These are phyloP conservation scores for Candida boidinii DNA, from an alignment of 805 yeast species.

Conservation along the genomic window DNA sequence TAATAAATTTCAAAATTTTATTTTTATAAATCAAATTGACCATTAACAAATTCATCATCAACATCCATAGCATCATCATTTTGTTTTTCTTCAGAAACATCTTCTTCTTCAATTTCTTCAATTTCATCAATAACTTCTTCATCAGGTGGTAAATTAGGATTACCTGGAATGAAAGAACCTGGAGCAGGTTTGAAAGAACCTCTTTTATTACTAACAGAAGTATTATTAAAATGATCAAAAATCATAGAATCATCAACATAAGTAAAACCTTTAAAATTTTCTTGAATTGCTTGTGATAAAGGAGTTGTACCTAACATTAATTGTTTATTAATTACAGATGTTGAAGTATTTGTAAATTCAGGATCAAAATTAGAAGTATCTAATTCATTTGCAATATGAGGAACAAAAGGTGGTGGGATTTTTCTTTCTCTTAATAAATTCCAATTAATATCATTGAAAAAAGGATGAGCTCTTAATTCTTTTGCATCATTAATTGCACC, in stretches of 20 bases:
- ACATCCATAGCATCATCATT: conserved; percentile 35
- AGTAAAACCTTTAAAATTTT: conserved; percentile 93
- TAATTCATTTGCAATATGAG: conserved; percentile 81
- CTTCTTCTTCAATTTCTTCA: conserved; percentile 32
- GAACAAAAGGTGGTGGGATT: conserved; percentile 94
- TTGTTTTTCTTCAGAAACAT: conserved; percentile 37
- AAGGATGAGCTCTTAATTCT: conserved; percentile 86
- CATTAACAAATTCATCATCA: conserved; percentile 81
- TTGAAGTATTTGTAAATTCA: conserved; percentile 88
- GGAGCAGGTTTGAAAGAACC: conserved; percentile 31
- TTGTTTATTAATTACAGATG: conserved; percentile 68
- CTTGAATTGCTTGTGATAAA: conserved; percentile 89
- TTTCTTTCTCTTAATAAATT: conserved; percentile 63
- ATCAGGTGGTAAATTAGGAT: conserved; percentile 73
- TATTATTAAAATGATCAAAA: conserved; percentile 62
- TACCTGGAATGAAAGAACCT: conserved; percentile 73
- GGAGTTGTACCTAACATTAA: conserved; percentile 68
- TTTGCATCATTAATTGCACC: conserved; percentile 91
- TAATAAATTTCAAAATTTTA: not conserved
- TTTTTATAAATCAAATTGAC: conserved; percentile 71
- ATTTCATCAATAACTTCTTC: conserved; percentile 78
- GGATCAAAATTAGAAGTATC: conserved; percentile 98
- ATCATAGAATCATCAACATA: conserved; percentile 90
- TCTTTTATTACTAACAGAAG: conserved; percentile 23
- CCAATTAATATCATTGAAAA: conserved; percentile 92